Base-by-base conservation (phyloP, 148 eudicot species). In the Diospyros lotus region DNA sequence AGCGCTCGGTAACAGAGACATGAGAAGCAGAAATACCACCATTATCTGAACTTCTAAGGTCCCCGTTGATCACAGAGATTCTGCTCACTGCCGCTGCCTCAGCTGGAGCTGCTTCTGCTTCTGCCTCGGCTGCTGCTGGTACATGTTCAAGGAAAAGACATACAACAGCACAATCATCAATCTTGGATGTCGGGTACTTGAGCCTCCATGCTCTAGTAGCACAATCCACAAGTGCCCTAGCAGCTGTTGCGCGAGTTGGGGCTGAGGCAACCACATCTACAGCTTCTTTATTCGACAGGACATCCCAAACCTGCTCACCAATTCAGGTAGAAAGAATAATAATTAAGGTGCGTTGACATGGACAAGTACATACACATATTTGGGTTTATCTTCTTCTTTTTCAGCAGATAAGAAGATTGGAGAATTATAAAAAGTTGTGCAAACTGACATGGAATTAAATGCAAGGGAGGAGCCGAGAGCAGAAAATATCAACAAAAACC, bases 211-310 rank as follows among this genome's bases (percentile, higher is more conserved):
- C 89, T 68, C 89, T 73, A 7, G 86, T 87, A 43, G 90, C 90
- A 71, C 86, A 84, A 71, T 87, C 90, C 55, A 85, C 84, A 44
- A 87, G 88, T 28, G 90, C 88, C 68, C 90, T 64, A 38, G 91
- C 91, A n/a, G 88, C 82, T 55, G 86, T 87, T 48, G 80, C 84
- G 9, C 78, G 85, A 64, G 82, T 46, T 2, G 89, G 88, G 40
- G 94, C 88, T 9, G 89, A 83, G 64, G 90, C 85, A 69, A 89
- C 83, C 4, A 87, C 81, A 69, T 84, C 81, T 75, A 89, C 82
- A n/a, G 81, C 94, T 81, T 90, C 94, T 69, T 86, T 79, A 72
- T 90, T 90, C 13, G 91, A 86, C 5, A 90, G 77, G 69, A 90
- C 94, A 78, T 90, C 91, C 94, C 94, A 90, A 50, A 90, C 88